Evolutionary conservation across 1,284 basidiomycete genomes (phyloP).

Genomic region (Heterobasidion irregulare): DNA sequence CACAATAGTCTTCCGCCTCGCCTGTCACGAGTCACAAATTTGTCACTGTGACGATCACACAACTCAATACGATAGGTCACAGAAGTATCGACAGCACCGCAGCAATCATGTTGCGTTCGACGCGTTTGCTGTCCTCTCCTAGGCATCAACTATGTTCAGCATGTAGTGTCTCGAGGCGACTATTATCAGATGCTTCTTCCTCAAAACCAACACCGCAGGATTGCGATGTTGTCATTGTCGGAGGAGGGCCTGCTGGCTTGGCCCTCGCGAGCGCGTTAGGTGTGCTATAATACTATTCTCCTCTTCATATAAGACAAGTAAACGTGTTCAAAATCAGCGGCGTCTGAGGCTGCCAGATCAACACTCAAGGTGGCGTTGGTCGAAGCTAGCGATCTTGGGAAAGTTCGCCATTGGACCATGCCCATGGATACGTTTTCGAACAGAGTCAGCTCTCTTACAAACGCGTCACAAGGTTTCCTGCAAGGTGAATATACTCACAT

Average conservation of each 20-base stretch:
- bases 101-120: neutral
- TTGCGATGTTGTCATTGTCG: slow-evolving; percentile 88
- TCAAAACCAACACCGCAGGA: slow-evolving; percentile 26
- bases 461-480: slow-evolving; percentile 72
- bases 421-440: slow-evolving; percentile 67
- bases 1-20: neutral
- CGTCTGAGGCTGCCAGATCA: slow-evolving; percentile 37
- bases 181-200: neutral
- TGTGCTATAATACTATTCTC: slow-evolving; percentile 26
- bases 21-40: too few relatives aligned
- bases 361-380: slow-evolving; percentile 62
- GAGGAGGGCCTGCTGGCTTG: slow-evolving; percentile 89
- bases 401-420: slow-evolving; percentile 61
- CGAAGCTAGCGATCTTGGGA: slow-evolving; percentile 72
- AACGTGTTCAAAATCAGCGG: slow-evolving; percentile 31
- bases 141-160: neutral
- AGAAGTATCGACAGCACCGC: neutral
- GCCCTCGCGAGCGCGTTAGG: slow-evolving; percentile 85
- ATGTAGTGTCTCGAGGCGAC: neutral
- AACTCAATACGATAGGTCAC: neutral
- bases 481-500: slow-evolving; percentile 40
- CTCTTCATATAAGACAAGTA: slow-evolving; percentile 4
- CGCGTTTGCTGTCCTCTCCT: neutral
- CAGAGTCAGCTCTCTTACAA: slow-evolving; percentile 85
- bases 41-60: too few relatives aligned